Percentiles rank a stretch among this genome's conserved stretches.
Conservation (phyloP, 169 alveolate genomes). For the Plasmodium berghei region DNA sequence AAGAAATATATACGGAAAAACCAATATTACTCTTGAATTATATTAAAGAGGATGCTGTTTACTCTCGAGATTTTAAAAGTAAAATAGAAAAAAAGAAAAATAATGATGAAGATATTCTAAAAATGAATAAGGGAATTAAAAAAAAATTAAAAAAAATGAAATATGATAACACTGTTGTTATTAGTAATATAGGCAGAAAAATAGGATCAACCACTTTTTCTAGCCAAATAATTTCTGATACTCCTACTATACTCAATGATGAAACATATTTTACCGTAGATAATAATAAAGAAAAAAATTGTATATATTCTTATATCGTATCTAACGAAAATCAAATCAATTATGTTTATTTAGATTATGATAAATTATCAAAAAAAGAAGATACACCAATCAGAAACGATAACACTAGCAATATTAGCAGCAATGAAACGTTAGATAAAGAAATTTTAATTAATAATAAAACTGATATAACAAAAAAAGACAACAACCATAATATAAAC, state of each 20-base stretch:
- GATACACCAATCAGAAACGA: background rate
- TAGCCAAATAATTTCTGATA: slow-evolving; percentile 4
- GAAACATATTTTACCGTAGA: slow-evolving; percentile 6
- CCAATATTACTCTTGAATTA: slow-evolving; percentile 21
- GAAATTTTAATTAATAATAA: background rate
- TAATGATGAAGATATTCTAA: background rate
- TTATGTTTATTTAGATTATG: slow-evolving; percentile 47
- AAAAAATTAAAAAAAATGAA: slow-evolving; percentile 32
- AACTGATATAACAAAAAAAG: background rate
- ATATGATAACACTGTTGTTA: slow-evolving; percentile 41
- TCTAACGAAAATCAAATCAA: slow-evolving; percentile 22
- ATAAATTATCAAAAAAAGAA: slow-evolving; percentile 5
- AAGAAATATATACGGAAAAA: slow-evolving; percentile 30
- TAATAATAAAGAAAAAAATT: slow-evolving; percentile 2
- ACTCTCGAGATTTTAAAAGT: background rate
- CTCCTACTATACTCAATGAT: background rate
- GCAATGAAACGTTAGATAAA: background rate
- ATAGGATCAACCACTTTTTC: slow-evolving; percentile 56
- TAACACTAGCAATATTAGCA: background rate
- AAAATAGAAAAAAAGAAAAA: background rate
- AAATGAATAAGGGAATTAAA: slow-evolving; percentile 54
- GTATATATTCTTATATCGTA: slow-evolving; percentile 34
- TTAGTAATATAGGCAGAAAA: slow-evolving; percentile 50
- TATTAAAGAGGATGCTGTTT: background rate
- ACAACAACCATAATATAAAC: background rate